Evolutionary conservation across 805 yeast genomes (phyloP).

Genomic region (Teunomyces gatunensis): DNA sequence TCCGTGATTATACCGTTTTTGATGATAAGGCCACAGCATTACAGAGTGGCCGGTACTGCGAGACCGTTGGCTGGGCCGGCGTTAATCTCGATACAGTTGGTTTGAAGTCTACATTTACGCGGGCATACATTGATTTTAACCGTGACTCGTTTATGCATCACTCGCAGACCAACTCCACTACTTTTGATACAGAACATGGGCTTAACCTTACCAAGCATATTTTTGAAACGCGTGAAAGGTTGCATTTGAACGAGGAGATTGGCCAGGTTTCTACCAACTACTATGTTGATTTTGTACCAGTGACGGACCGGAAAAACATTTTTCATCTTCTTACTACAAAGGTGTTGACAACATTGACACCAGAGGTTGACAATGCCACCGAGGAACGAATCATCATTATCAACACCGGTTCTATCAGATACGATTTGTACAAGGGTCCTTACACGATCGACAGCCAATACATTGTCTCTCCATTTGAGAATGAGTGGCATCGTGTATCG

Average conservation of each 20-base stretch:
- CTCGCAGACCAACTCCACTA: slow-evolving; percentile 26
- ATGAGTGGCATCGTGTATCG: slow-evolving; percentile 68
- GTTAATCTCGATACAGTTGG: slow-evolving; percentile 32
- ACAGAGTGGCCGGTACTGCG: slow-evolving; percentile 93
- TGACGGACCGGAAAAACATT: slow-evolving; percentile 47
- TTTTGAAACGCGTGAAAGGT: slow-evolving; percentile 36
- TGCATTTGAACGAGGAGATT: slow-evolving; percentile 53
- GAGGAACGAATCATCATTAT: slow-evolving; percentile 51
- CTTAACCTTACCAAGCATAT: slow-evolving; percentile 45
- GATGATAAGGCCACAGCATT: slow-evolving; percentile 71
- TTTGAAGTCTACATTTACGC: slow-evolving; percentile 29
- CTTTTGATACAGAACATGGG: slow-evolving; percentile 60
- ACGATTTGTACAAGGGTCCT: slow-evolving; percentile 80
- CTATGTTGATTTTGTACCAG: slow-evolving; percentile 64
- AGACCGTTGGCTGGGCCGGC: slow-evolving; percentile 87
- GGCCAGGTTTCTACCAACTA: slow-evolving; percentile 71
- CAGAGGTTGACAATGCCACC: slow-evolving; percentile 17
- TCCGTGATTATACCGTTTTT: slow-evolving; percentile 73
- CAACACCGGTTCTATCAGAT: slow-evolving; percentile 87
- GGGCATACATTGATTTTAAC: slow-evolving; percentile 85
- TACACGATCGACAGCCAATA: slow-evolving; percentile 78
- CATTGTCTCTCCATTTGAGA: slow-evolving; percentile 81
- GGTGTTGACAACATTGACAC: slow-evolving; percentile 49
- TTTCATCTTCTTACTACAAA: slow-evolving; percentile 56
- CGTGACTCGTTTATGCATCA: slow-evolving; percentile 68